Evolutionary conservation across 176 grass and related monocot species (phyloP).

Genomic region (Dactylis glomerata): DNA sequence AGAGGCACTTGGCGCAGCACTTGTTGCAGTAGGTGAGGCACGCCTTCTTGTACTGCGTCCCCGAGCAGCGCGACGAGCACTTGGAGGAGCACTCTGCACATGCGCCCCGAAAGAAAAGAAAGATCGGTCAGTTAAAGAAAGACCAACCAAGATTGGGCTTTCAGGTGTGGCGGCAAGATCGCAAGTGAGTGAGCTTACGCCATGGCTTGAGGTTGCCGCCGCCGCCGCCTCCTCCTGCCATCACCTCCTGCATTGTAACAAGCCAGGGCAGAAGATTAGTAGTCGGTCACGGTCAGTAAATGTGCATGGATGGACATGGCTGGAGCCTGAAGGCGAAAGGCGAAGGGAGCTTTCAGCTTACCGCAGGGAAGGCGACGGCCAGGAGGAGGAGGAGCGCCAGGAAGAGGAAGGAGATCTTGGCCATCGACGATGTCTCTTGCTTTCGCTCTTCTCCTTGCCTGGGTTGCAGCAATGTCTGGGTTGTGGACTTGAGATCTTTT

Average conservation of each 20-base stretch:
- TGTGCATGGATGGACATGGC: not conserved
- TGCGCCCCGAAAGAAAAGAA: not conserved
- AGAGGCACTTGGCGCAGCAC: slow-evolving; percentile 58
- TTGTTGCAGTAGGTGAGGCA: slow-evolving; percentile 62
- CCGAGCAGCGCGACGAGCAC: slow-evolving; percentile 30
- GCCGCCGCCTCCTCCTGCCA: not conserved
- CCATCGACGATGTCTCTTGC: not conserved
- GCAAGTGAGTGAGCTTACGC: not conserved
- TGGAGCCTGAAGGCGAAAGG: not conserved
- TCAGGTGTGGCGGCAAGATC: not conserved
- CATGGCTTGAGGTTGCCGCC: slow-evolving; percentile 34
- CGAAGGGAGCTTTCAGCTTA: not conserved
- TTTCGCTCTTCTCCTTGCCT: not conserved
- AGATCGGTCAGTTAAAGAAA: not conserved
- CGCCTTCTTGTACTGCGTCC: slow-evolving; percentile 53
- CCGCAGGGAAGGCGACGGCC: slow-evolving; percentile 23
- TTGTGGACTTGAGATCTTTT: not conserved
- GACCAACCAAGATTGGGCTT: not conserved
- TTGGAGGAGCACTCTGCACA: slow-evolving; percentile 39
- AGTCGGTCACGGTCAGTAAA: not conserved
- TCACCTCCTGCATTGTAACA: not conserved
- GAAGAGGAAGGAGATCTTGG: slow-evolving; percentile 31
- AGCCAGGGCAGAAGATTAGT: no score
- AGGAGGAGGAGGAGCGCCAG: slow-evolving; percentile 27
- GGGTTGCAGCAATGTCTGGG: not conserved